phyloP scores from a whole-genome alignment of 2,329 filamentous ascomycete species.

The Daldinia sp. region DNA sequence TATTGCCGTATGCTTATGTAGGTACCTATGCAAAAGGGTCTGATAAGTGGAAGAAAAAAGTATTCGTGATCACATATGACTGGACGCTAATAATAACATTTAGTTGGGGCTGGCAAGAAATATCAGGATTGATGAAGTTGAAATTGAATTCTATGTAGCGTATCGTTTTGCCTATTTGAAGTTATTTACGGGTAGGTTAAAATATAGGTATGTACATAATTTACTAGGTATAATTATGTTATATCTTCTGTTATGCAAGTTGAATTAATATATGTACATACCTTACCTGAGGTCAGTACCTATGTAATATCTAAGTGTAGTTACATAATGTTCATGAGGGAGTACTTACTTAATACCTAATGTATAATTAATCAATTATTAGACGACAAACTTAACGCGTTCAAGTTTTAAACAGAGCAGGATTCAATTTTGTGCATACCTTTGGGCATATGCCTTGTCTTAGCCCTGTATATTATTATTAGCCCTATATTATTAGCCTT shows the following conservation, averaged over 20 bases:
- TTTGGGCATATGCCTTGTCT: not conserved
- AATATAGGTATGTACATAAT: not conserved
- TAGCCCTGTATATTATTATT: not conserved
- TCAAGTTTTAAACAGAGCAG: not conserved
- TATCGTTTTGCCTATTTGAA: not conserved
- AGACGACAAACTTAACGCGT: not conserved
- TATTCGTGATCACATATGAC: slow-evolving; percentile 5
- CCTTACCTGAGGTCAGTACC: not conserved
- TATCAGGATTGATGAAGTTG: not conserved
- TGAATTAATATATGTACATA: not conserved
- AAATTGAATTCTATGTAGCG: slow-evolving; percentile 3
- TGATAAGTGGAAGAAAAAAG: not conserved
- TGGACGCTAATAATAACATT: slow-evolving; percentile 9
- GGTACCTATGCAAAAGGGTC: not conserved
- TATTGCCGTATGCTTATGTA: not conserved
- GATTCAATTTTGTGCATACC: not conserved
- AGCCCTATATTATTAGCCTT: not conserved
- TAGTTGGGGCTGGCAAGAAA: not conserved
- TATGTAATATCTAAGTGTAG: not conserved
- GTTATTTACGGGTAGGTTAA: not conserved
- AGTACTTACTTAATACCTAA: not conserved
- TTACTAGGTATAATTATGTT: not conserved
- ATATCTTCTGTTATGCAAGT: no score
- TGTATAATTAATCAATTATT: no score
- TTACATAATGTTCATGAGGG: no score